Evolutionary conservation across 208 protist genomes (phyloP).

Genomic region (Leishmania braziliensis): DNA sequence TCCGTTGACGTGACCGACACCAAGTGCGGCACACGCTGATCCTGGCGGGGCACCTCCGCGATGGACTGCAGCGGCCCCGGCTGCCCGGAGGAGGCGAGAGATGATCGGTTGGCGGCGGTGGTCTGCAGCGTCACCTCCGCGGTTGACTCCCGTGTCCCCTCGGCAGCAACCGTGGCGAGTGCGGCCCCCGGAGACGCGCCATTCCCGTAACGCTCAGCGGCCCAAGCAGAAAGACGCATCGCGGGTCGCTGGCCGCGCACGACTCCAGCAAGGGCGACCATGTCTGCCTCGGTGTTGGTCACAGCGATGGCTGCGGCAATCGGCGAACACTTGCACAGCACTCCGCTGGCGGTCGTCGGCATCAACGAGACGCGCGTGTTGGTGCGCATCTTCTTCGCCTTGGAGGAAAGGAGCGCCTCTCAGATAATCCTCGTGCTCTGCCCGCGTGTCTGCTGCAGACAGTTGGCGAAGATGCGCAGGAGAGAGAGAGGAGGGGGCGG

Average conservation of each 20-base stretch:
- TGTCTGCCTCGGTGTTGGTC: constrained; percentile 18
- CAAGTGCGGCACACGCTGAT: background rate
- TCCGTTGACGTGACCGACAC: background rate
- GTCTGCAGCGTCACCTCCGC: background rate
- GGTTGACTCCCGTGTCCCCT: background rate
- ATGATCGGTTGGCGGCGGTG: constrained; percentile 9
- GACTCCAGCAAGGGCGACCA: constrained; percentile 18
- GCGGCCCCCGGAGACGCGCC: background rate
- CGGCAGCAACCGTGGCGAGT: background rate
- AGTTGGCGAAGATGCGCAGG: background rate
- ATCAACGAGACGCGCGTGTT: constrained; percentile 14
- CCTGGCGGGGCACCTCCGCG: background rate
- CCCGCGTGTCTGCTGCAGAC: background rate
- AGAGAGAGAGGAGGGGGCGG: background rate
- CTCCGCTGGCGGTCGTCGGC: constrained; percentile 24
- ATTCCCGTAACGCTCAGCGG: constrained; percentile 28
- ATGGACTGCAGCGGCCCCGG: background rate
- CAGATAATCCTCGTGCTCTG: too few relatives aligned
- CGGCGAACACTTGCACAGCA: constrained; percentile 25
- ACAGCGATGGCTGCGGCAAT: constrained; percentile 25
- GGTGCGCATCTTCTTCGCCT: background rate
- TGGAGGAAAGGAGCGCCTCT: background rate
- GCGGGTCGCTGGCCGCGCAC: constrained; percentile 10
- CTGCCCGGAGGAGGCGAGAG: constrained; percentile 1
- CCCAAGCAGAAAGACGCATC: constrained; percentile 13